A percentile compares a stretch with the other conserved stretches of the same genome.
Evolutionary conservation across 2,329 filamentous ascomycete species (phyloP).

Genomic region (Leptographium procerum): DNA sequence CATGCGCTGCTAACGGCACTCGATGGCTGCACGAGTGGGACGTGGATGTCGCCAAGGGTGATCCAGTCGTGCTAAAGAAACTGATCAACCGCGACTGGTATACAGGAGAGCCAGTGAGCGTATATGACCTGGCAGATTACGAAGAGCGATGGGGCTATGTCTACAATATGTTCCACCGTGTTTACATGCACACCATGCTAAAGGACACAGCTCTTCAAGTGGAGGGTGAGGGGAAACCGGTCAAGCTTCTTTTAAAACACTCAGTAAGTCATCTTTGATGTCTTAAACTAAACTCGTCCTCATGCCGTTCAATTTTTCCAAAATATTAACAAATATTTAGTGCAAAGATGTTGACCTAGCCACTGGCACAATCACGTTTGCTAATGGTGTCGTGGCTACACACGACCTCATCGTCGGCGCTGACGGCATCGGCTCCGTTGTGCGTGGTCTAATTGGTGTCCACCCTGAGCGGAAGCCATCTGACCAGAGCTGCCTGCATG

Average conservation of each 20-base stretch:
- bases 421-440: slow-evolving; percentile 56
- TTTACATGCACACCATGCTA: slow-evolving; percentile 58
- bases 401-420: slow-evolving; percentile 54
- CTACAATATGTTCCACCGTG: slow-evolving; percentile 50
- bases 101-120: slow-evolving; percentile 53
- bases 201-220: slow-evolving; percentile 45
- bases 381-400: slow-evolving; percentile 33
- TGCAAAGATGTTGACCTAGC: slow-evolving; percentile 37
- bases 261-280: slow-evolving; percentile 21
- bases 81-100: slow-evolving; percentile 62
- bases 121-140: slow-evolving; percentile 54
- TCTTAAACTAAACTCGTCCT: no score
- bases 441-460: slow-evolving; percentile 53
- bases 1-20: slow-evolving; percentile 59
- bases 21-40: slow-evolving; percentile 59
- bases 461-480: slow-evolving; percentile 46
- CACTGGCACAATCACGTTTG: slow-evolving; percentile 37
- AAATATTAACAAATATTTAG: neutral
- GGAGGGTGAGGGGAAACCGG: slow-evolving; percentile 41
- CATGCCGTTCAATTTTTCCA: neutral
- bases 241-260: slow-evolving; percentile 44
- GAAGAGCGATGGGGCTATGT: slow-evolving; percentile 28
- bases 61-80: slow-evolving; percentile 53
- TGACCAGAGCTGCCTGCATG: slow-evolving; percentile 50
- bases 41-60: slow-evolving; percentile 51